Evolutionary conservation across 768 basidiomycete genomes (phyloP).

Genomic region (Brasilioporus rufonigricans): DNA sequence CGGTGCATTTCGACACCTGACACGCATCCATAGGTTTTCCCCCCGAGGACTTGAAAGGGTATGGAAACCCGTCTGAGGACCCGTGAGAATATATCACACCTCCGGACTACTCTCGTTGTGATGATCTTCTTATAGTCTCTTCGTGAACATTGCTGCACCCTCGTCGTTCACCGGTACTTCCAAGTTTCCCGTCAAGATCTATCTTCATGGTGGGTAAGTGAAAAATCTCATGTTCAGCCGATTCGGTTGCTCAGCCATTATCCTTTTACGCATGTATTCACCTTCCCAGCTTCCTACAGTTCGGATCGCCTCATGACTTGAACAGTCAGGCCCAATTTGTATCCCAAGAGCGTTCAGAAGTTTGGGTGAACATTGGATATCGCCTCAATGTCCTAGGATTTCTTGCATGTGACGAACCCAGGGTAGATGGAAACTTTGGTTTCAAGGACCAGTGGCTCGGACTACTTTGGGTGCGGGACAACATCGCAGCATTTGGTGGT

Average conservation of each 20-base stretch:
- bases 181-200: slow-evolving; percentile 64
- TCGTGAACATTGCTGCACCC: slow-evolving; percentile 62
- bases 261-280: background rate
- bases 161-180: slow-evolving; percentile 38
- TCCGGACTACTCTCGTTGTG: background rate
- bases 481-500: slow-evolving; percentile 71
- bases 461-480: slow-evolving; percentile 64
- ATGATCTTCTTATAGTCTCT: slow-evolving; percentile 40
- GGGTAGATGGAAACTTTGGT: slow-evolving; percentile 70
- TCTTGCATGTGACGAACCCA: slow-evolving; percentile 61
- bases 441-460: slow-evolving; percentile 85
- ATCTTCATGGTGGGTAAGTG: slow-evolving; percentile 71
- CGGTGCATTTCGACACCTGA: background rate
- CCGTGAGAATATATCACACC: slow-evolving; percentile 40
- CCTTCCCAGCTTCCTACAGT: slow-evolving; percentile 64
- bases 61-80: slow-evolving; percentile 66
- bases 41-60: slow-evolving; percentile 59
- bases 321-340: slow-evolving; percentile 65
- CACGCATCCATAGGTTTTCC: slow-evolving; percentile 35
- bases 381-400: slow-evolving; percentile 77
- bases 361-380: slow-evolving; percentile 78
- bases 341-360: slow-evolving; percentile 59
- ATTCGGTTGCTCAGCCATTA: background rate
- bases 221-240: background rate
- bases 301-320: slow-evolving; percentile 68